Base-by-base conservation (phyloP, 2,329 filamentous ascomycete genomes). In the Ceratocystiopsis sp. region DNA sequence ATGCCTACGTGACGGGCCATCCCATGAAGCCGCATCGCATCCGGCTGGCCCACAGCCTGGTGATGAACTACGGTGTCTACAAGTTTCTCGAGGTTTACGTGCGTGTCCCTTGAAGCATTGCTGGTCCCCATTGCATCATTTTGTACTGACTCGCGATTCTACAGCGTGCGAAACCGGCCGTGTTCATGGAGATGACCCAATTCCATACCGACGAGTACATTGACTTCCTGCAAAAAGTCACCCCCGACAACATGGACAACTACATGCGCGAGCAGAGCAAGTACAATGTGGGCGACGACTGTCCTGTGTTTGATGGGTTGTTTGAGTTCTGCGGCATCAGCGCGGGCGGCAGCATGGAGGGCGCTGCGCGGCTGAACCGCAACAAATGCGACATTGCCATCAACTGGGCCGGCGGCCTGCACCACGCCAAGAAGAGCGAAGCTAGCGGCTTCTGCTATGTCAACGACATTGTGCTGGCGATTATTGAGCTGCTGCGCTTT, bases 21-120 rank as follows among this genome's bases (percentile, higher is more conserved):
- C 91, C 91, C 37, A 98, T 98, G 91, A 98, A 98, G 63, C 91
- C 91, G 49, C 94, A 94, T 73, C 81, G 91, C 18, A 80, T 98
- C 54, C 85, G 87, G 17, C 66, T 98, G 51, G 93, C 91, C 41
- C 94, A 98, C 61, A 91, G 93, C 55, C 72, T 98, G 52, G 86
- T 98, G 44, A 82, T 96, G 69, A 86, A 91, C 46, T 96, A 96
- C 65, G 85, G 89, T 47, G 75, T 96, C 47, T 93, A 96, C 61
- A 82, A 91, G 60, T 87, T 87, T 55, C 94, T 98, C 81, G 89
- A 96, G 59, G 80, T 93, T 39, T 95, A 94, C 58, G 79, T 91
- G 55, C 71, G 87, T 60, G 57, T 64, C 8, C 9, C 37, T 2
- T n/a, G n/a, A n/a, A n/a, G n/a, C n/a, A n/a, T n/a, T n/a, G n/a